Evolutionary conservation across 1,284 basidiomycete species (phyloP).

Genomic region (Fomitopsis betulina): DNA sequence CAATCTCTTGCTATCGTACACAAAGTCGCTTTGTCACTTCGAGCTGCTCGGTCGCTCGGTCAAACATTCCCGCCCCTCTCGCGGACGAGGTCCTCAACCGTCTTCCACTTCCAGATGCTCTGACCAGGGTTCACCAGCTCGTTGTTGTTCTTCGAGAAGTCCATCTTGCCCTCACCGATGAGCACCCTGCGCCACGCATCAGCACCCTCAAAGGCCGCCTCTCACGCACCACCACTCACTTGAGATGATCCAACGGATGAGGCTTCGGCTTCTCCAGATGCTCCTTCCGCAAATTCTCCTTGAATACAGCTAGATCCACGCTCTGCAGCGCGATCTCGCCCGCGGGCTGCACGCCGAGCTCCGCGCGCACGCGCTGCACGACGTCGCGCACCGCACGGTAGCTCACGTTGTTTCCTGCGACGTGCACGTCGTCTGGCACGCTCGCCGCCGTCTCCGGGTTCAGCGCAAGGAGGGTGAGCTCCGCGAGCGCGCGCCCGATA

Average conservation of each 20-base stretch:
- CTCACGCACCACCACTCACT: constrained; percentile 2
- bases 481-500: constrained; percentile 23
- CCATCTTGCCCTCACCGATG: constrained; percentile 22
- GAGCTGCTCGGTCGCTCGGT: too few relatives aligned
- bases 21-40: not conserved
- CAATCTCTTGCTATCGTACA: not conserved
- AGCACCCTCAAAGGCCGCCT: not conserved
- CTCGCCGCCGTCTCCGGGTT: constrained; percentile 13
- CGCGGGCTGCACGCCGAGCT: constrained; percentile 8
- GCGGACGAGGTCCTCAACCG: constrained; percentile 19
- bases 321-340: constrained; percentile 14
- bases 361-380: constrained; percentile 12
- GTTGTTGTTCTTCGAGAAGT: constrained; percentile 24
- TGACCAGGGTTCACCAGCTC: constrained; percentile 25
- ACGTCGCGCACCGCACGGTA: constrained; percentile 15
- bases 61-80: not conserved
- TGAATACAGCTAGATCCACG: constrained; percentile 12
- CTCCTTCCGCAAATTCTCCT: constrained; percentile 11
- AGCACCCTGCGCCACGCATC: constrained; percentile 14
- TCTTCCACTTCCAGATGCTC: constrained; percentile 27
- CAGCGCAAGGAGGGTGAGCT: constrained; percentile 23
- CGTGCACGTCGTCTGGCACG: constrained; percentile 23
- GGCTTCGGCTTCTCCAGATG: constrained; percentile 7
- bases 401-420: constrained; percentile 16
- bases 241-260: constrained; percentile 3